Evolutionary conservation across 768 basidiomycete species (phyloP).

Genomic region (Dacryopinax spathularia): DNA sequence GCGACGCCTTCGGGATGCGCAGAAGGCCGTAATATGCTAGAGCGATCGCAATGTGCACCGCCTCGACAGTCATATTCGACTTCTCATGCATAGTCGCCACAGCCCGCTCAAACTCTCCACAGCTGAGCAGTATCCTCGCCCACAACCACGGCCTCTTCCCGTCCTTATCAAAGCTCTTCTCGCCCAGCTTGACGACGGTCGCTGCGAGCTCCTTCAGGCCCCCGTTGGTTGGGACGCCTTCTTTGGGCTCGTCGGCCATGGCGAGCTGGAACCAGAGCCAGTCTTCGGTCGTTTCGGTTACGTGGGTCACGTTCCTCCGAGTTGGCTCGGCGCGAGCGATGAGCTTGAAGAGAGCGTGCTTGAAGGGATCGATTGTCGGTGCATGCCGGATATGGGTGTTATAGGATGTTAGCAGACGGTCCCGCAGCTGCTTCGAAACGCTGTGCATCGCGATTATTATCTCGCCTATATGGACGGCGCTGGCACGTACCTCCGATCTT

Average conservation of each 20-base stretch:
- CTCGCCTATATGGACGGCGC: not conserved
- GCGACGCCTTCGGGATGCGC: constrained; percentile 63
- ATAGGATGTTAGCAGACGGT: constrained; percentile 45
- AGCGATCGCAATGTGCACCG: constrained; percentile 83
- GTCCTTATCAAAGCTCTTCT: constrained; percentile 33
- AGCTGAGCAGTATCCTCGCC: constrained; percentile 75
- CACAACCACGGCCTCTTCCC: constrained; percentile 54
- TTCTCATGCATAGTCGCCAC: constrained; percentile 82
- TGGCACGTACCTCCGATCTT: constrained; percentile 51
- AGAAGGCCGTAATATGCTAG: constrained; percentile 87
- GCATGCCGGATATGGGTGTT: constrained; percentile 75
- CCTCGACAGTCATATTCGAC: constrained; percentile 76
- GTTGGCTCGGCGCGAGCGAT: constrained; percentile 82
- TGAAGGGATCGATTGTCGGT: constrained; percentile 82
- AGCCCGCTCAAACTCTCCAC: constrained; percentile 89
- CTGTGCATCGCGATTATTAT: constrained; percentile 6
- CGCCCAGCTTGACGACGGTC: constrained; percentile 25
- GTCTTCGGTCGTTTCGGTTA: constrained; percentile 88
- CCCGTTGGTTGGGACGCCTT: constrained; percentile 9
- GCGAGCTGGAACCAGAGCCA: constrained; percentile 97
- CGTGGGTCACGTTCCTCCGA: constrained; percentile 61
- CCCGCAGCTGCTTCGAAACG: constrained; percentile 26
- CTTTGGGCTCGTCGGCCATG: constrained; percentile 33
- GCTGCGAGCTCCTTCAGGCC: constrained; percentile 23
- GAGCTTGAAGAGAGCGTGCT: constrained; percentile 87